Conservation (phyloP, 192 early-diverging fungal genomes). For the Coemansia nantahalensis region DNA sequence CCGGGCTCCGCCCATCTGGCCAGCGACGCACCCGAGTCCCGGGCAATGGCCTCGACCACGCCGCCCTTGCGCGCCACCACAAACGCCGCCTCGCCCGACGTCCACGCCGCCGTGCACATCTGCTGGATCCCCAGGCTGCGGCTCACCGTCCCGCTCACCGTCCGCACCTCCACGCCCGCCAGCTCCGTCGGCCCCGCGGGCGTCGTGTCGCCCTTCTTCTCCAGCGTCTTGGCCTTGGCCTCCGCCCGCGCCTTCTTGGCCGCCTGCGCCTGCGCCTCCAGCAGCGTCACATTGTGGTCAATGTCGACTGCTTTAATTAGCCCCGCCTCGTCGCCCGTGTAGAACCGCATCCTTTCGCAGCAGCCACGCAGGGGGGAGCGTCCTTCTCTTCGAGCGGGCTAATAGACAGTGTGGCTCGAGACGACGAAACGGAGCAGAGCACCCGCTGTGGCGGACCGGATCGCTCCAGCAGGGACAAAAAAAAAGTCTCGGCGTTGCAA, state of each 20-base stretch:
- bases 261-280: slow-evolving; percentile 42
- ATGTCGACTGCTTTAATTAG: slow-evolving; percentile 45
- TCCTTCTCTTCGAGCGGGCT: no score
- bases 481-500: no score
- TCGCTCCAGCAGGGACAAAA: no score
- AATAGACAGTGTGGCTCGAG: no score
- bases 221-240: slow-evolving; percentile 41
- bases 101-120: slow-evolving; percentile 16
- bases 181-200: slow-evolving; percentile 4
- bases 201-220: slow-evolving; percentile 15
- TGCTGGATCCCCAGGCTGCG: slow-evolving; percentile 26
- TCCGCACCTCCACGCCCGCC: slow-evolving; percentile 20
- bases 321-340: slow-evolving; percentile 54
- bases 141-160: slow-evolving; percentile 23
- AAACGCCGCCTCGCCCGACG: slow-evolving; percentile 8
- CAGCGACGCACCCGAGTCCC: slow-evolving; percentile 10
- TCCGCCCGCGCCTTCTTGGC: slow-evolving; percentile 36
- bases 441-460: no score
- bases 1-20: slow-evolving; percentile 16
- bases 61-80: slow-evolving; percentile 40
- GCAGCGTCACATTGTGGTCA: slow-evolving; percentile 41
- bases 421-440: no score
- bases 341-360: slow-evolving; percentile 44
- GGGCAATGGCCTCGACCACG: slow-evolving; percentile 21
- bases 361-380: no score